phyloP scores from a whole-genome alignment of 164 flowering plant species.

The Cinnamomum chago region DNA sequence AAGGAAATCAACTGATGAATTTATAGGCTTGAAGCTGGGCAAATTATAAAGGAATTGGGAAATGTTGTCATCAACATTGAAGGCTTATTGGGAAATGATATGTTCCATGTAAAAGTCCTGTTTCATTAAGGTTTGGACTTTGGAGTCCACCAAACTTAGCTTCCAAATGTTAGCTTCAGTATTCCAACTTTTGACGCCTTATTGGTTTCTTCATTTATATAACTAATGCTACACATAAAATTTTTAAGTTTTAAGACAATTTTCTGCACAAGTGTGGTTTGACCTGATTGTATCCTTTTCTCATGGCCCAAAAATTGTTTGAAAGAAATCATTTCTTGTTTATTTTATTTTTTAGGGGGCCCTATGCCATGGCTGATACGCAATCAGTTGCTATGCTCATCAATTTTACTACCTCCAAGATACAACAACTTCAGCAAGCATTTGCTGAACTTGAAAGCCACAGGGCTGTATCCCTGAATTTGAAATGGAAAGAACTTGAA shows the following conservation, averaged over 20 bases:
- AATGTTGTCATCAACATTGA: too few species aligned
- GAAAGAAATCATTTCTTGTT: neutral
- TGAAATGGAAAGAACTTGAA: constrained; percentile 97
- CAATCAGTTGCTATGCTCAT: constrained; percentile 66
- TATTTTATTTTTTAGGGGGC: constrained; percentile 12
- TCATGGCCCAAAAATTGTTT: neutral
- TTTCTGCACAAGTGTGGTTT: neutral
- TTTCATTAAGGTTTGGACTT: too few species aligned
- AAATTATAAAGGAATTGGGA: too few species aligned
- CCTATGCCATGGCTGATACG: constrained; percentile 58
- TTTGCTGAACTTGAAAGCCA: constrained; percentile 94
- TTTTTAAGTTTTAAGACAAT: neutral
- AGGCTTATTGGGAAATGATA: too few species aligned
- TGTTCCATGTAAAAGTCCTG: too few species aligned
- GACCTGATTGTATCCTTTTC: neutral
- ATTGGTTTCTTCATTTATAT: neutral
- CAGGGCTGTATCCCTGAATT: constrained; percentile 73
- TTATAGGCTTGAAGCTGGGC: too few species aligned
- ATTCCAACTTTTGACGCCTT: neutral
- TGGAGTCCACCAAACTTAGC: too few species aligned
- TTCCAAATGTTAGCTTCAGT: neutral
- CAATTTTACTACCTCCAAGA: constrained; percentile 77
- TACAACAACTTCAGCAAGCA: constrained; percentile 94
- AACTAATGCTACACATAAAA: neutral
- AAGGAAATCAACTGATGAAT: neutral